A percentile compares a stretch with the other conserved stretches of the same genome.
Evolutionary conservation across 345 rosid genomes (phyloP).

Genomic region (Syzygium aromaticum): DNA sequence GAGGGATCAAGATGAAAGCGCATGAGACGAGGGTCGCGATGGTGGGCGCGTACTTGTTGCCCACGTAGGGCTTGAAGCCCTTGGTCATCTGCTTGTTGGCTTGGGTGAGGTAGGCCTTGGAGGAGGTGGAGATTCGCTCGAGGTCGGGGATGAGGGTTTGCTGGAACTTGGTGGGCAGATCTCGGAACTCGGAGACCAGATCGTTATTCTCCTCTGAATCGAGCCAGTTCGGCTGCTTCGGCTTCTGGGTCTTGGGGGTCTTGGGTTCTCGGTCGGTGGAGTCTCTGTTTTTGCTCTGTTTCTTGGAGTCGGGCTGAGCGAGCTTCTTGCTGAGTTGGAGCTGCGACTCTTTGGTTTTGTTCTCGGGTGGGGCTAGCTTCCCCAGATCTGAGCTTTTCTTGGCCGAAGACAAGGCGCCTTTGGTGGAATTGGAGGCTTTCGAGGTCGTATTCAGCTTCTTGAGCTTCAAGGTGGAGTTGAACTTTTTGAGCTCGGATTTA

Average conservation of each 20-base stretch:
- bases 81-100: slow-evolving; percentile 81
- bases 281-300: background rate
- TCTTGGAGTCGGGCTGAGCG: background rate
- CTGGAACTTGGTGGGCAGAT: slow-evolving; percentile 68
- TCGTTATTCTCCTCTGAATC: slow-evolving; percentile 57
- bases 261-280: slow-evolving; percentile 1
- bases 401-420: slow-evolving; percentile 7
- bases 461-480: slow-evolving; percentile 28
- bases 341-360: slow-evolving; percentile 31
- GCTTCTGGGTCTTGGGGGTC: slow-evolving; percentile 7
- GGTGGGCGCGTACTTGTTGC: slow-evolving; percentile 64
- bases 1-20: slow-evolving; percentile 64
- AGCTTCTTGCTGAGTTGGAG: slow-evolving; percentile 19
- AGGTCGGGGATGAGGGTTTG: slow-evolving; percentile 70
- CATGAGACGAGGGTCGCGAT: slow-evolving; percentile 58
- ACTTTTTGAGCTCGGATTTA: slow-evolving; percentile 22
- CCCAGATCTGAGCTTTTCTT: slow-evolving; percentile 37
- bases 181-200: slow-evolving; percentile 61
- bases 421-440: slow-evolving; percentile 37
- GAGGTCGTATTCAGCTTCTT: slow-evolving; percentile 29
- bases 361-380: slow-evolving; percentile 35
- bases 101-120: slow-evolving; percentile 58
- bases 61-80: slow-evolving; percentile 77
- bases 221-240: slow-evolving; percentile 38
- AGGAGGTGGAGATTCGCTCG: slow-evolving; percentile 63